These are phyloP conservation scores for Mayamaea pseudoterrestris DNA, from an alignment of 108 stramenopile genomes.

Conservation along the genomic window DNA sequence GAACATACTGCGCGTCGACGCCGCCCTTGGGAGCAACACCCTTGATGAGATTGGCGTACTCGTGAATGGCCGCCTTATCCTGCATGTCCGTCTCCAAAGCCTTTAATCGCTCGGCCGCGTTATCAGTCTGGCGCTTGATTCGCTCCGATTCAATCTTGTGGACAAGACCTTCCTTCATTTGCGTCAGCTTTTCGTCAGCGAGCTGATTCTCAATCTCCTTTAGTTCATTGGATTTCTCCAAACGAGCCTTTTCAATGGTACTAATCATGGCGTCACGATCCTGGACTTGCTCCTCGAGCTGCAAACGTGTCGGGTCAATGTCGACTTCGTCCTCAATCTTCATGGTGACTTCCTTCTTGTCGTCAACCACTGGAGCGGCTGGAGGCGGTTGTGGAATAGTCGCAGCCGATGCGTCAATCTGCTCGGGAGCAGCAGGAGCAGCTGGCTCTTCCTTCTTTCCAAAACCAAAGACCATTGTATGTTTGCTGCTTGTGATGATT, in stretches of 20 bases:
- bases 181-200: slow-evolving; percentile 32
- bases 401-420: not conserved
- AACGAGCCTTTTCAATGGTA: slow-evolving; percentile 27
- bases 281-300: slow-evolving; percentile 32
- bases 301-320: slow-evolving; percentile 9
- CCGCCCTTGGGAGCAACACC: slow-evolving; percentile 49
- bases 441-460: too few species aligned
- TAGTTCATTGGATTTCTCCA: slow-evolving; percentile 40
- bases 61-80: slow-evolving; percentile 49
- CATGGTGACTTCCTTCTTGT: slow-evolving; percentile 5
- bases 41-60: slow-evolving; percentile 56
- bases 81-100: slow-evolving; percentile 53
- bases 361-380: not conserved
- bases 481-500: too few species aligned
- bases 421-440: too few species aligned
- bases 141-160: slow-evolving; percentile 46
- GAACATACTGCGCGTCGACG: slow-evolving; percentile 43
- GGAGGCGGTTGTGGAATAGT: slow-evolving; percentile 1
- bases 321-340: slow-evolving; percentile 4
- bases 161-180: slow-evolving; percentile 42
- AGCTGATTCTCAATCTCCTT: slow-evolving; percentile 28
- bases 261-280: slow-evolving; percentile 25
- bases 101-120: slow-evolving; percentile 39
- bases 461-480: too few species aligned
- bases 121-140: slow-evolving; percentile 35